Base-by-base conservation (phyloP, 2,329 filamentous ascomycete species). In the Pseudocercospora fijiensis region DNA sequence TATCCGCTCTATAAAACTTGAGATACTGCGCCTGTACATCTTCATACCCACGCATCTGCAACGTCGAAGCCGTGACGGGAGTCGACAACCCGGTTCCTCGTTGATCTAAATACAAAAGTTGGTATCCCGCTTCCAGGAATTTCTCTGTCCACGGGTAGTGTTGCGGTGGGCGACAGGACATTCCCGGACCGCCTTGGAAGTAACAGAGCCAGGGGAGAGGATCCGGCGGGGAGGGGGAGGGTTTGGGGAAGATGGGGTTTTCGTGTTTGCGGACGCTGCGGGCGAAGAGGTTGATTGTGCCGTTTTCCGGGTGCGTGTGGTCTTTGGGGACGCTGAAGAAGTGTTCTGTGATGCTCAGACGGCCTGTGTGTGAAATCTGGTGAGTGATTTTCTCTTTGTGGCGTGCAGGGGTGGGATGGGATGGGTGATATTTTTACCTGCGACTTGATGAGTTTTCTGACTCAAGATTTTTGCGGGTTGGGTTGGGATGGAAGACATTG, bases 251-350 rank as follows among this genome's bases (percentile, higher is more conserved):
- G n/a, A 64, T 59, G 20, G 85, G 47, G 85, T 84, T 83, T 68
- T 92, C 88, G 63, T 87, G 80, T 70, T 88, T 90, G 60, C 84
- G 81, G 16, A 89, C 90, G 59, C 86, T 89, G 58, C 92, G 88
- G 9, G 86, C 92, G 76, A 96, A 97, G 37, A 97, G 81, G 61
- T 85, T 86, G 66, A 97, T 83, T 4, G 81, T 86, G 55, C 84
- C 85, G 52, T 84, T 84, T 13, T 70, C 60, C 0, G 87, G 86
- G 60, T 87, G 84, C 66, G 79, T 78, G 77, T 96, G 90, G 79
- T 96, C 90, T 65, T 91, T 83, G 3, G 93, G 92, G 10, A 96
- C 92, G 69, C 91, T 85, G 77, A 96, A 96, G 81, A 92, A 90
- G 72, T 94, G 84, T 76, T 96, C 92, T 1, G 90, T 90, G 65